Evolutionary conservation across 371 early-diverging fungal genomes (phyloP).

Genomic region (Mucor lusitanicus): DNA sequence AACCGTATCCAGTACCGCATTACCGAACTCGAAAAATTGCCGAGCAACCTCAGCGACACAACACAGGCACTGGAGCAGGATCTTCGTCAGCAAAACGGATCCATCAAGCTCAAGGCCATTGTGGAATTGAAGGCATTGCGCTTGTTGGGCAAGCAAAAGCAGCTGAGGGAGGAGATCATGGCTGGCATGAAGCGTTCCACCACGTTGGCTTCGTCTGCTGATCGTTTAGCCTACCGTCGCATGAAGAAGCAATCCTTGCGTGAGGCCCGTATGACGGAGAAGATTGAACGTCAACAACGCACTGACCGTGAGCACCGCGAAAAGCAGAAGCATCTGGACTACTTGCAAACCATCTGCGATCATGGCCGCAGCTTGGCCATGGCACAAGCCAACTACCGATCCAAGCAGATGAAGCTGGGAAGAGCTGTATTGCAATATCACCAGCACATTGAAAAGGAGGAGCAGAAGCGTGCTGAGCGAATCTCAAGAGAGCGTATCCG

Average conservation of each 20-base stretch:
- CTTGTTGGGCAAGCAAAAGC: constrained; percentile 76
- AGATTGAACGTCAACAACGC: constrained; percentile 86
- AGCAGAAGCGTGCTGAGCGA: constrained; percentile 82
- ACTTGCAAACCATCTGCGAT: constrained; percentile 70
- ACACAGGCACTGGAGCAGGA: constrained; percentile 14
- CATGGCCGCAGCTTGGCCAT: constrained; percentile 78
- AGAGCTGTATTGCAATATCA: constrained; percentile 79
- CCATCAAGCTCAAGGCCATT: constrained; percentile 62
- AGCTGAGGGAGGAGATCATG: constrained; percentile 80
- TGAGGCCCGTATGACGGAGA: constrained; percentile 91
- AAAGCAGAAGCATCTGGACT: constrained; percentile 82
- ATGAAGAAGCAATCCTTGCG: constrained; percentile 89
- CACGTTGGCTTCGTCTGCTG: constrained; percentile 77
- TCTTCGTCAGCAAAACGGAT: constrained; percentile 11
- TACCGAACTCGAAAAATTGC: constrained; percentile 65
- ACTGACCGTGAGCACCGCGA: constrained; percentile 87
- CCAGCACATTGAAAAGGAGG: constrained; percentile 86
- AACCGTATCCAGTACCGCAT: constrained; percentile 76
- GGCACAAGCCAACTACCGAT: constrained; percentile 66
- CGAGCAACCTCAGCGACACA: constrained; percentile 30
- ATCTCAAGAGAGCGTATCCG: constrained; percentile 92
- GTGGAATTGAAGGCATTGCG: constrained; percentile 87
- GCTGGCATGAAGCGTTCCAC: constrained; percentile 68
- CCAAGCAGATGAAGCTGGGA: constrained; percentile 69
- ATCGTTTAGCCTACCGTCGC: constrained; percentile 78